These are phyloP conservation scores for Hippophae rhamnoides DNA, from an alignment of 306 rosid genomes.

Conservation along the genomic window DNA sequence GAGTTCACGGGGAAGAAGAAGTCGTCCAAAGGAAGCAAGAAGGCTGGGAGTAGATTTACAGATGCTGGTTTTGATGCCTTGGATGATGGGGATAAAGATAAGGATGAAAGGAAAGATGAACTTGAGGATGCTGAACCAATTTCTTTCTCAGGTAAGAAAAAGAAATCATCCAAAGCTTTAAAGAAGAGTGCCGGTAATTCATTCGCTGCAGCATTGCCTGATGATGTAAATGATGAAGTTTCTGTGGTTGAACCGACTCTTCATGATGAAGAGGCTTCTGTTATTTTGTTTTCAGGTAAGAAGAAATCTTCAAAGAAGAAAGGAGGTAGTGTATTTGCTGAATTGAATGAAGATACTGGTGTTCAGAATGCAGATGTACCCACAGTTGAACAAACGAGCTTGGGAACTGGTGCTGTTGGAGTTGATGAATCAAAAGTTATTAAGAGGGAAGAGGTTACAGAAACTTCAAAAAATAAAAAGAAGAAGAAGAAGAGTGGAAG, in stretches of 20 bases:
- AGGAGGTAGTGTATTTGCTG: constrained; percentile 24
- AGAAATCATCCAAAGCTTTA: constrained; percentile 60
- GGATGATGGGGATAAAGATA: constrained; percentile 35
- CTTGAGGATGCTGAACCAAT: constrained; percentile 46
- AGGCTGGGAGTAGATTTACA: constrained; percentile 28
- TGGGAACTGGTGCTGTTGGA: constrained; percentile 21
- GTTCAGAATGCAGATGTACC: constrained; percentile 29
- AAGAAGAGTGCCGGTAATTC: constrained; percentile 44
- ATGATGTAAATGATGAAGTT: constrained; percentile 37
- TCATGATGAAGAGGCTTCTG: constrained; percentile 38
- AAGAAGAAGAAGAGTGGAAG: constrained; percentile 94
- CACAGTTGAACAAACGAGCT: constrained; percentile 33
- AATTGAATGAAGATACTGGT: constrained; percentile 32
- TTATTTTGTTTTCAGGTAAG: constrained; percentile 65
- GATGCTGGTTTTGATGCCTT: constrained; percentile 37
- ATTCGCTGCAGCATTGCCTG: constrained; percentile 26
- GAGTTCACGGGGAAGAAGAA: constrained; percentile 66
- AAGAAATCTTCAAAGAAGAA: constrained; percentile 87
- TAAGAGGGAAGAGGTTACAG: constrained; percentile 51
- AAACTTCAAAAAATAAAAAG: constrained; percentile 68
- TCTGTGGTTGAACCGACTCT: constrained; percentile 31
- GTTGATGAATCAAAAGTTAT: constrained; percentile 22
- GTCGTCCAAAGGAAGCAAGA: constrained; percentile 55
- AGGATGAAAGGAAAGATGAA: constrained; percentile 37
- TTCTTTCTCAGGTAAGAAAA: constrained; percentile 74